Base-by-base conservation (phyloP, 192 early-diverging fungal genomes). In the Rhizoclosmatium globosum region DNA sequence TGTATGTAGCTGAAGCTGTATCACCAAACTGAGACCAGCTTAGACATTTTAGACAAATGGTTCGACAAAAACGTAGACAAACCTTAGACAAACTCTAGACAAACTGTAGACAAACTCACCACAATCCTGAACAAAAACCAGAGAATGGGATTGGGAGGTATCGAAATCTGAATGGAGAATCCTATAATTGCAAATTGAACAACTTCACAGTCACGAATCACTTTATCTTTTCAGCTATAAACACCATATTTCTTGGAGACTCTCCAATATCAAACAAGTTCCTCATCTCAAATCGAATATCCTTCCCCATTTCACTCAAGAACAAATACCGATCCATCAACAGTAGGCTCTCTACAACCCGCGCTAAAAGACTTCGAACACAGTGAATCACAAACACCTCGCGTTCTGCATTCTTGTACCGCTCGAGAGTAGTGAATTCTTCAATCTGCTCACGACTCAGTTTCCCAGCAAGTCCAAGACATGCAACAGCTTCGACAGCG, bases 181-280 rank as follows among this genome's bases (percentile, higher is more conserved):
- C 31, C 31, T 31, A 31, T 31, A 0, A 0, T 31, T 31, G 31
- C 31, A 31, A 31, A 31, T 31, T 31, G 31, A 31, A 31, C 31
- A 31, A 31, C 31, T 31, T 31, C 31, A 31, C 31, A 31, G 31
- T 31, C 31, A 31, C 31, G 31, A 31, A 31, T 31, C 31, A 31
- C 31, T 47, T 43, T 41, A n/a, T 31, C 38, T 74, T 79, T 42
- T 56, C 39, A n/a, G 78, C 69, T 4, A 79, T 19, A 61, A 79
- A 47, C 15, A 79, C 78, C 44, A 74, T 65, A 44, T 79, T 79
- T 46, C 78, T 41, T 42, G 78, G 78, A 6, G 60, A 65, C 46
- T 74, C 78, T 11, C 21, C 17, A 11, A 79, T 47, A 67, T 79
- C 78, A 79, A 79, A 79, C 48, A 79, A 43, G 41, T 74, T 79